These are phyloP conservation scores for Teratosphaeria viscida DNA, from an alignment of 2,329 filamentous ascomycete species.

Conservation along the genomic window DNA sequence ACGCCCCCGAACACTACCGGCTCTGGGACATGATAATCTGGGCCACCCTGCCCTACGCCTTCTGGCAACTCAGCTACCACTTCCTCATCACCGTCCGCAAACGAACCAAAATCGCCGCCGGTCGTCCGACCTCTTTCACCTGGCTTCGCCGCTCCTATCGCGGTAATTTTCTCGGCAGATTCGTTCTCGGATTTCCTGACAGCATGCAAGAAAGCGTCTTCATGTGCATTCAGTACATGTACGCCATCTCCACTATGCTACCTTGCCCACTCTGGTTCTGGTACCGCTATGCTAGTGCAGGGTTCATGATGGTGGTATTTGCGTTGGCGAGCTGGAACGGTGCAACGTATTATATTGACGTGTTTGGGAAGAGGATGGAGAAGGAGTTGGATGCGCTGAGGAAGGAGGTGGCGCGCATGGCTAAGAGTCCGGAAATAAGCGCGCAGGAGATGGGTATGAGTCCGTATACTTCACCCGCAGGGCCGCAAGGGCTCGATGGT, in stretches of 20 bases:
- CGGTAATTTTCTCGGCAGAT: conserved; percentile 75
- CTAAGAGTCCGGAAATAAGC: conserved; percentile 20
- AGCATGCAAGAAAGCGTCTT: conserved; percentile 77
- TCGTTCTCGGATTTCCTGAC: conserved; percentile 69
- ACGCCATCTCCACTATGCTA: conserved; percentile 85
- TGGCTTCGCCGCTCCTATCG: conserved; percentile 90
- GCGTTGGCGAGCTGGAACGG: conserved; percentile 94
- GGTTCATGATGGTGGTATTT: conserved; percentile 75
- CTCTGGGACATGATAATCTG: conserved; percentile 80
- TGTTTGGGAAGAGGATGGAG: conserved; percentile 93
- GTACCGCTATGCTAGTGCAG: conserved; percentile 66
- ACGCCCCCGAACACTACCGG: conserved; percentile 60
- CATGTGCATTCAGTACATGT: conserved; percentile 90
- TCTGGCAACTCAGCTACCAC: conserved; percentile 92
- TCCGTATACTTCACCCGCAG: conserved; percentile 17
- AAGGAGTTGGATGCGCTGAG: conserved; percentile 87
- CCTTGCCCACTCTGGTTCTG: conserved; percentile 94
- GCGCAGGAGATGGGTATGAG: conserved; percentile 13
- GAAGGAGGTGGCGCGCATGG: conserved; percentile 54
- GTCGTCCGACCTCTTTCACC: conserved; percentile 90
- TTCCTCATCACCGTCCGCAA: conserved; percentile 90
- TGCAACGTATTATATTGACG: conserved; percentile 94
- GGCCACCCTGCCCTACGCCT: conserved; percentile 82
- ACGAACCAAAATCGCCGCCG: conserved; percentile 91
- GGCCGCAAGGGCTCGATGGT: conserved; percentile 13